phyloP scores from a whole-genome alignment of 2,329 filamentous ascomycete species.

The Hypoxylon sp. region DNA sequence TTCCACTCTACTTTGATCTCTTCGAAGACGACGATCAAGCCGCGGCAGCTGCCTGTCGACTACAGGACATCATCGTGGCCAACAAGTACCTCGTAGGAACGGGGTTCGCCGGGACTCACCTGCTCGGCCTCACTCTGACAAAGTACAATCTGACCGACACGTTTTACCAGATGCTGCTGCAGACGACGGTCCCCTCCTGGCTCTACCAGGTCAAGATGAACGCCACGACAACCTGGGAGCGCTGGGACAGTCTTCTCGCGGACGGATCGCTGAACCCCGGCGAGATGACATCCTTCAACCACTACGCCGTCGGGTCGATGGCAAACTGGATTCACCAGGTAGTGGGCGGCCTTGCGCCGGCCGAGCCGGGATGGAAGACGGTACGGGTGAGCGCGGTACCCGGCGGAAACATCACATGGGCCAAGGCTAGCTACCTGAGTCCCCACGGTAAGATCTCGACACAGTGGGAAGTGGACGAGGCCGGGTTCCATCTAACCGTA shows the following conservation, averaged over 20 bases:
- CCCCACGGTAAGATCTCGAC: slow-evolving; percentile 45
- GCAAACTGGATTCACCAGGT: slow-evolving; percentile 56
- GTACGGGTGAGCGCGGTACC: slow-evolving; percentile 48
- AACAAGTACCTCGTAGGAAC: slow-evolving; percentile 51
- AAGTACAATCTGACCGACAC: slow-evolving; percentile 42
- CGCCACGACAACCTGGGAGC: slow-evolving; percentile 60
- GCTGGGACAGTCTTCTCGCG: slow-evolving; percentile 57
- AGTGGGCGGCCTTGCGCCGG: slow-evolving; percentile 52
- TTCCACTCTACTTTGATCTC: slow-evolving; percentile 51
- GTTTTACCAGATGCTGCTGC: slow-evolving; percentile 58
- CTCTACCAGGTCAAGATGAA: slow-evolving; percentile 56
- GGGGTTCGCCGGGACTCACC: slow-evolving; percentile 55
- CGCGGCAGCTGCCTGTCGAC: slow-evolving; percentile 38
- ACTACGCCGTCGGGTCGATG: slow-evolving; percentile 59
- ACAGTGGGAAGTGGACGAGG: slow-evolving; percentile 42
- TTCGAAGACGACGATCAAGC: slow-evolving; percentile 37
- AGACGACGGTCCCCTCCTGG: slow-evolving; percentile 56
- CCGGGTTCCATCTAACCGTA: slow-evolving; percentile 34
- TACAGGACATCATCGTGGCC: slow-evolving; percentile 45
- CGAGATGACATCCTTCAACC: slow-evolving; percentile 59
- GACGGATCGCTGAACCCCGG: slow-evolving; percentile 55
- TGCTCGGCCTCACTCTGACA: slow-evolving; percentile 46
- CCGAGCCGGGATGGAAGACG: slow-evolving; percentile 52
- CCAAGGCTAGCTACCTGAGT: slow-evolving; percentile 43
- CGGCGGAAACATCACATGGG: slow-evolving; percentile 48